A percentile compares a stretch with the other conserved stretches of the same genome.
These are phyloP conservation scores for Hapsidospora chrysogenum DNA, from an alignment of 495 filamentous ascomycete genomes.

Conservation along the genomic window DNA sequence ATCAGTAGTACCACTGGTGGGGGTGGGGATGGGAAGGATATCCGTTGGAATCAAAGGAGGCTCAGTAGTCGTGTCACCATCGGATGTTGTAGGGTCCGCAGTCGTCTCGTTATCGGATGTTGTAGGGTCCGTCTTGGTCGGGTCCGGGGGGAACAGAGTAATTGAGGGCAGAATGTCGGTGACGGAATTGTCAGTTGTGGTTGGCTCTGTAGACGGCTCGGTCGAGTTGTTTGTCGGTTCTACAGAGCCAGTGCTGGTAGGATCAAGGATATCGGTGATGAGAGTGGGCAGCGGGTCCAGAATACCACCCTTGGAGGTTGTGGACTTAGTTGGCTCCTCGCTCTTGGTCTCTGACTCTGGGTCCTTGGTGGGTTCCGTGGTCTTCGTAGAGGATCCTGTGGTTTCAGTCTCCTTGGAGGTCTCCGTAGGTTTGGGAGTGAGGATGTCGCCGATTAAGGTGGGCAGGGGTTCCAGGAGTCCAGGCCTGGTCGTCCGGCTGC, in stretches of 20 bases:
- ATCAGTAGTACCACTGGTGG: not conserved
- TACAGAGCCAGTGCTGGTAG: not conserved
- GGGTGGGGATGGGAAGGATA: not conserved
- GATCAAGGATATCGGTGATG: not conserved
- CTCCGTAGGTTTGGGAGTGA: not conserved
- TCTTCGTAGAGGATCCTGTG: no score
- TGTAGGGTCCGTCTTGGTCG: not conserved
- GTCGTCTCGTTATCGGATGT: not conserved
- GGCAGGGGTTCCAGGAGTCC: not conserved
- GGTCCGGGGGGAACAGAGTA: not conserved
- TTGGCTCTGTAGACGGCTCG: not conserved
- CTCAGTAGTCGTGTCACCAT: not conserved
- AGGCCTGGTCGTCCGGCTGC: not conserved
- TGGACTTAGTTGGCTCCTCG: not conserved
- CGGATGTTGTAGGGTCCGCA: not conserved
- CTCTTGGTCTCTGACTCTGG: not conserved
- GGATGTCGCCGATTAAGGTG: not conserved
- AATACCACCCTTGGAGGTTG: not conserved
- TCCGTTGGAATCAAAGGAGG: constrained; percentile 1
- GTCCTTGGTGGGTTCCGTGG: no score
- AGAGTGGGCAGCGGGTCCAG: not conserved
- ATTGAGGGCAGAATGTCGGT: not conserved
- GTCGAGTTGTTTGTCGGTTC: not conserved
- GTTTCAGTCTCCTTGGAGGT: not conserved
- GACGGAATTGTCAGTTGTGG: not conserved